These are phyloP conservation scores for Saturnispora sekii DNA, from an alignment of 805 yeast genomes.

Conservation along the genomic window DNA sequence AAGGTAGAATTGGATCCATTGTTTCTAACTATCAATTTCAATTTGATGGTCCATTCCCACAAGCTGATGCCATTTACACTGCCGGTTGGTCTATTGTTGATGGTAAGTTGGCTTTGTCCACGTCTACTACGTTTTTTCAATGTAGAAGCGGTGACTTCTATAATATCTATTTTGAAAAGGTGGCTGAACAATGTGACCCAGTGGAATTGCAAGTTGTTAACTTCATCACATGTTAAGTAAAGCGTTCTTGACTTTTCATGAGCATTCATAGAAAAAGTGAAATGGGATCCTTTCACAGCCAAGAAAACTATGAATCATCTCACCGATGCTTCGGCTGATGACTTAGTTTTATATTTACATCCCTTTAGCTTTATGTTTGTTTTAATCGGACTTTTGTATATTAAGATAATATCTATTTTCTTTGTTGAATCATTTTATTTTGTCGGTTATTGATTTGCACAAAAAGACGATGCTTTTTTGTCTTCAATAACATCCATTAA, in stretches of 20 bases:
- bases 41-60: slow-evolving; percentile 76
- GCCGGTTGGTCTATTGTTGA: slow-evolving; percentile 53
- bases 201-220: slow-evolving; percentile 53
- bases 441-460: neutral
- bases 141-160: slow-evolving; percentile 70
- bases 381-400: neutral
- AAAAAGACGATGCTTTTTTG: neutral
- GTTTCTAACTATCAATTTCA: slow-evolving; percentile 79
- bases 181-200: slow-evolving; percentile 54
- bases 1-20: slow-evolving; percentile 67
- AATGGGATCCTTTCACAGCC: slow-evolving; percentile 3
- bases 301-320: slow-evolving; percentile 1
- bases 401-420: neutral
- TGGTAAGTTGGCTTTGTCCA: slow-evolving; percentile 58
- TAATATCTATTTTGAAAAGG: slow-evolving; percentile 61
- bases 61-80: slow-evolving; percentile 63
- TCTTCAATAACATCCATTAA: neutral
- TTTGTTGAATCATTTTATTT: no score
- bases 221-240: slow-evolving; percentile 39
- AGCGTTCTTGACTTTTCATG: neutral
- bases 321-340: neutral
- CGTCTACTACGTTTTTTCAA: slow-evolving; percentile 53
- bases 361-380: neutral
- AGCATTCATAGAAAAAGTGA: neutral
- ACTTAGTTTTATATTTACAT: neutral